phyloP scores from a whole-genome alignment of 495 filamentous ascomycete genomes.

The Aspergillus sparsus region DNA sequence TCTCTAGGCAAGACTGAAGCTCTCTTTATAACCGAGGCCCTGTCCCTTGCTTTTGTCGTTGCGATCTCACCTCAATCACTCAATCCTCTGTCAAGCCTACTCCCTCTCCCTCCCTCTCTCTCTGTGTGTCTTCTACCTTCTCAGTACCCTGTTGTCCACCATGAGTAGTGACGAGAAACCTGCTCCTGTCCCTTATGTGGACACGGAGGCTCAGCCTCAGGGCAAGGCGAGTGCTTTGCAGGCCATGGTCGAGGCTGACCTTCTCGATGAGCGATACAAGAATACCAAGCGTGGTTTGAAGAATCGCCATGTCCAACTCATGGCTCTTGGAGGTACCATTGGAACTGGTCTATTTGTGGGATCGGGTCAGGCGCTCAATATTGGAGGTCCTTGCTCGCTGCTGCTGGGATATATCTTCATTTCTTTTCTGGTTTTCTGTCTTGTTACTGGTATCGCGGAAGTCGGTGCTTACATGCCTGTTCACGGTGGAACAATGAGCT shows the following conservation, averaged over 20 bases:
- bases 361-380: constrained; percentile 59
- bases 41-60: background rate
- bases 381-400: constrained; percentile 62
- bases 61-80: background rate
- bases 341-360: constrained; percentile 62
- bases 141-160: background rate
- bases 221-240: constrained; percentile 21
- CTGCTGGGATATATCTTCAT: constrained; percentile 66
- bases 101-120: background rate
- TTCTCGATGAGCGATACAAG: constrained; percentile 43
- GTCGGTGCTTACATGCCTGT: constrained; percentile 66
- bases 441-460: constrained; percentile 66
- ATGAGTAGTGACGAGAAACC: constrained; percentile 11
- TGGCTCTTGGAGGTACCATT: constrained; percentile 69
- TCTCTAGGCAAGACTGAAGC: background rate
- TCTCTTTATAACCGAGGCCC: constrained; percentile 1
- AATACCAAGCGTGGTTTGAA: constrained; percentile 46
- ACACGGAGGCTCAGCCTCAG: constrained; percentile 5
- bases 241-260: constrained; percentile 37
- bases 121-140: background rate
- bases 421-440: constrained; percentile 58
- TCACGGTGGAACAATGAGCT: constrained; percentile 57
- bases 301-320: constrained; percentile 65
- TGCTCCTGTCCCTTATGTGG: constrained; percentile 1
- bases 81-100: background rate